Base-by-base conservation (phyloP, 441 rosid genomes). In the Populus tomentosa region DNA sequence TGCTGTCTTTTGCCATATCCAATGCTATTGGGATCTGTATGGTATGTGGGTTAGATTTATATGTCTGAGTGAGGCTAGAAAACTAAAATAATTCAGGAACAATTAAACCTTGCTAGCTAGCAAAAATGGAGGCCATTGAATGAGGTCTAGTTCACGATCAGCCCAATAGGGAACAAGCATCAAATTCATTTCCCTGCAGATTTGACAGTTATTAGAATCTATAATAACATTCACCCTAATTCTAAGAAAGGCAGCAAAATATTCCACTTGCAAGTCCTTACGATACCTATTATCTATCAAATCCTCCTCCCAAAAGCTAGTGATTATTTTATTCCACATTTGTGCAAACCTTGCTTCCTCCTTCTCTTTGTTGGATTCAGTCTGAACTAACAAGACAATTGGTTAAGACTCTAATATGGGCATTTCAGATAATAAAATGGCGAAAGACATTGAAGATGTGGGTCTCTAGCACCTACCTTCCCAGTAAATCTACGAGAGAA, bases 91-190 rank as follows among this genome's bases (percentile, higher is more conserved):
- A 71, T 69, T 69, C 46, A 67, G 67, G 61, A 67, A 21, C 61
- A 69, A 83, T 66, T 82, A 80, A 81, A 93, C 99, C 98, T 91
- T 97, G 97, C 99, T 97, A 68, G 99, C 99, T 73, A 97, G 89
- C 85, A 97, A 85, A 86, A 97, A 97, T 11, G 99, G 99, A 81
- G 99, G 99, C 98, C 98, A 97, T 79, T 97, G 99, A 76, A 87
- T 93, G 70, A 91, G 90, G 38, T 87, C 90, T 84, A 97, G 84
- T 82, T 91, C 98, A 81, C 91, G 98, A 81, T 97, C 98, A 75
- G 98, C 99, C 97, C 98, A 97, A 87, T 97, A 97, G 70, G 99
- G 99, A 86, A 97, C 99, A 85, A 97, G 98, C 86, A 97, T 87
- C 81, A 97, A 83, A 82, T 94, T 84, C 98, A 89, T 97, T 88